Evolutionary conservation across 352 stramenopile species (phyloP).

Genomic region (Phytophthora pistaciae): DNA sequence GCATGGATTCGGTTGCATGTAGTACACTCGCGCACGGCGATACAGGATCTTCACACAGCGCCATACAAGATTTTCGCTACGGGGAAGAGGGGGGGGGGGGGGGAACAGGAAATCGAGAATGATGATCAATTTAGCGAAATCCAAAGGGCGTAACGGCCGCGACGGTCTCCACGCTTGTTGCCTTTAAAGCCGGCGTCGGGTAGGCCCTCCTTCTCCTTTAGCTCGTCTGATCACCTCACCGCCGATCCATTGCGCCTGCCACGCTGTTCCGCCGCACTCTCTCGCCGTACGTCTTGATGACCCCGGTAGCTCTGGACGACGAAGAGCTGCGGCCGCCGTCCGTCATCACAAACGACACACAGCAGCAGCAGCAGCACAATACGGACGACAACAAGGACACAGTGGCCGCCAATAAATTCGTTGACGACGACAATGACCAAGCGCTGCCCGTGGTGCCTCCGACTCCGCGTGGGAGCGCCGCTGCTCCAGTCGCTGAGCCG

Average conservation of each 20-base stretch:
- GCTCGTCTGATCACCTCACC: conserved; percentile 3
- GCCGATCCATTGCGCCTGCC: neutral
- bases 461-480: conserved; percentile 6
- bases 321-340: conserved; percentile 31
- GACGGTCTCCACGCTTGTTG: conserved; percentile 1
- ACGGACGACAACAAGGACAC: neutral
- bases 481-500: conserved; percentile 15
- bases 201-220: neutral
- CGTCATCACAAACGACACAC: conserved; percentile 8
- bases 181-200: neutral
- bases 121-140: neutral
- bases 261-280: conserved; percentile 32
- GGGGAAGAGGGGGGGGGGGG: too few species aligned
- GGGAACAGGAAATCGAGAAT: too few species aligned
- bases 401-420: neutral
- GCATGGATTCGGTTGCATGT: too few species aligned
- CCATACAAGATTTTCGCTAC: too few species aligned
- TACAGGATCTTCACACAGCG: too few species aligned
- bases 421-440: neutral
- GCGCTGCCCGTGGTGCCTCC: conserved; percentile 8
- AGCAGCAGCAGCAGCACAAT: neutral
- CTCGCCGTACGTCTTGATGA: conserved; percentile 38
- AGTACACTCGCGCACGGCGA: too few species aligned
- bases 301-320: conserved; percentile 22
- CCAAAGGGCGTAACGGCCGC: neutral